phyloP scores from a whole-genome alignment of 1,284 basidiomycete genomes.

The Sphaerobolus stellatus region DNA sequence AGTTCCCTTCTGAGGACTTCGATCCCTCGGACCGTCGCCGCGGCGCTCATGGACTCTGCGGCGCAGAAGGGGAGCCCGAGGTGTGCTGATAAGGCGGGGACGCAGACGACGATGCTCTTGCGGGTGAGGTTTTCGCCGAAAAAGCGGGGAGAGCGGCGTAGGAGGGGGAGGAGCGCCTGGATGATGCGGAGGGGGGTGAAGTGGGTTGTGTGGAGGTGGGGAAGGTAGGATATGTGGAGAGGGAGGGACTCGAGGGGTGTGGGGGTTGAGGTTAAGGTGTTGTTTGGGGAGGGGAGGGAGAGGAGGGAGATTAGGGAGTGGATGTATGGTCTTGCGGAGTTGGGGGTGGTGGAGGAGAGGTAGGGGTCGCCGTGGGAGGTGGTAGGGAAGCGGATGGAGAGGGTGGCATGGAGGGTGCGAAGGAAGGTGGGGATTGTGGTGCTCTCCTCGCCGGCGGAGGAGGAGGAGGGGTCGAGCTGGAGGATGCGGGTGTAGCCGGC shows the following conservation, averaged over 20 bases:
- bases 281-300: slow-evolving; percentile 44
- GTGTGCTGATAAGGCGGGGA: slow-evolving; percentile 65
- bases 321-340: slow-evolving; percentile 61
- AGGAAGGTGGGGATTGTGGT: slow-evolving; percentile 71
- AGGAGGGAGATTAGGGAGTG: slow-evolving; percentile 72
- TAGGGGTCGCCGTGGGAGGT: slow-evolving; percentile 76
- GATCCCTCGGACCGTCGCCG: slow-evolving; percentile 62
- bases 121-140: slow-evolving; percentile 32
- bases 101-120: slow-evolving; percentile 67
- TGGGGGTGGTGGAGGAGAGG: slow-evolving; percentile 39
- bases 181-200: slow-evolving; percentile 71
- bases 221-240: slow-evolving; percentile 60
- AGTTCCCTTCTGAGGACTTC: slow-evolving; percentile 75
- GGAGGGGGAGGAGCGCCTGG: slow-evolving; percentile 70
- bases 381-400: slow-evolving; percentile 80
- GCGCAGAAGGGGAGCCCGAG: slow-evolving; percentile 70
- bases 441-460: slow-evolving; percentile 43
- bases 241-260: slow-evolving; percentile 71
- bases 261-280: too few relatives aligned
- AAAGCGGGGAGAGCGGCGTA: slow-evolving; percentile 40
- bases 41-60: slow-evolving; percentile 69
- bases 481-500: slow-evolving; percentile 79
- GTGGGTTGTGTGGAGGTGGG: slow-evolving; percentile 69
- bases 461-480: slow-evolving; percentile 60
- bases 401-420: slow-evolving; percentile 70